These are phyloP conservation scores for Discostella pseudostelligera DNA, from an alignment of 108 stramenopile species.

Conservation along the genomic window DNA sequence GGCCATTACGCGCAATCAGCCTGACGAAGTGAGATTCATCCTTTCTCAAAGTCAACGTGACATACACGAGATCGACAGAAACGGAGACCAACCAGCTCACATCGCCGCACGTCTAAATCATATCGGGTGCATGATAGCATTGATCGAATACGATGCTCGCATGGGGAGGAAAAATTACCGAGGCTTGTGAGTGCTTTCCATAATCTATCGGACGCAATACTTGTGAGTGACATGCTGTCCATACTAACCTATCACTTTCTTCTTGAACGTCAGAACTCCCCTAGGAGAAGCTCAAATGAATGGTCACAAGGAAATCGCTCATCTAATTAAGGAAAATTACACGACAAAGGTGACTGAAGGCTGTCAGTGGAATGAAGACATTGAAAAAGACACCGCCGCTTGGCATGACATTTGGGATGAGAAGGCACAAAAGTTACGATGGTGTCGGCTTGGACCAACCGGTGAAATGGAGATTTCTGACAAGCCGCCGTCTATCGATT, in stretches of 20 bases:
- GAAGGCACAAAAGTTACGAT: constrained; percentile 19
- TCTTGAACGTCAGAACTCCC: constrained; percentile 16
- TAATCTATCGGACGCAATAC: no score
- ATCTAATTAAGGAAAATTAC: constrained; percentile 41
- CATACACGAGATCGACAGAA: constrained; percentile 24
- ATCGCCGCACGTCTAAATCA: constrained; percentile 41
- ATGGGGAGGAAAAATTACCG: constrained; percentile 45
- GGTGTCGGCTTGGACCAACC: constrained; percentile 15
- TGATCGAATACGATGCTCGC: constrained; percentile 41
- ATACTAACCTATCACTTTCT: neutral
- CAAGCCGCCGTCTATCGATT: constrained; percentile 34
- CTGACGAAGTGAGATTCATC: constrained; percentile 20
- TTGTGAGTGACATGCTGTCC: no score
- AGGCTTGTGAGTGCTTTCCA: constrained; percentile 5
- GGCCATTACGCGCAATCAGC: constrained; percentile 24
- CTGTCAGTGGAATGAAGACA: constrained; percentile 42
- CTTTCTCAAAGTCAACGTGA: constrained; percentile 10
- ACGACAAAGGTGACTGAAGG: constrained; percentile 13
- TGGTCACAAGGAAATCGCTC: constrained; percentile 29
- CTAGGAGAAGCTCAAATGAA: constrained; percentile 50
- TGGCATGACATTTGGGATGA: constrained; percentile 40
- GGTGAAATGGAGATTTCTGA: constrained; percentile 15
- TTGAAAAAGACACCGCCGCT: constrained; percentile 26
- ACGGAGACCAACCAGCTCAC: constrained; percentile 49
- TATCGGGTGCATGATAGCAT: constrained; percentile 35